Conservation (phyloP, 148 eudicot genomes). For the Silene uniflora region DNA sequence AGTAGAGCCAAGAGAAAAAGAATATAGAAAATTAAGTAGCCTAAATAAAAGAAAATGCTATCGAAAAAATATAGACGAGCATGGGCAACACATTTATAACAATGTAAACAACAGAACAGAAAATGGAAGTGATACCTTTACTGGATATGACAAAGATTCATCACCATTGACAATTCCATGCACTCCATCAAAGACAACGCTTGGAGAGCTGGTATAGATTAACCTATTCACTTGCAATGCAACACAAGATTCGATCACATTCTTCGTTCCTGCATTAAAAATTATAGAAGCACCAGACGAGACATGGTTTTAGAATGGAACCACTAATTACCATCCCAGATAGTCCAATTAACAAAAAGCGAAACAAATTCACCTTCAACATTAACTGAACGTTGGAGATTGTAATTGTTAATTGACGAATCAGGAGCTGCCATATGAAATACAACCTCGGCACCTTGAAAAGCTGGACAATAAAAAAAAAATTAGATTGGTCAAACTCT, state of each 20-base stretch:
- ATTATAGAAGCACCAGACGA: neutral
- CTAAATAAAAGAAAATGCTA: no score
- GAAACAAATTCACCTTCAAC: slow-evolving; percentile 54
- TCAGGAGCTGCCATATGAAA: slow-evolving; percentile 99
- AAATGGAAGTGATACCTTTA: slow-evolving; percentile 48
- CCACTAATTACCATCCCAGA: neutral
- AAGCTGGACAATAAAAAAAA: slow-evolving; percentile 49
- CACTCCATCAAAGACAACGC: slow-evolving; percentile 93
- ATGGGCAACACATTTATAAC: neutral
- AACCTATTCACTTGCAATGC: slow-evolving; percentile 80
- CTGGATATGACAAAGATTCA: slow-evolving; percentile 84
- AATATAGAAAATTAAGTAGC: no score
- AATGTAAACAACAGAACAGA: no score
- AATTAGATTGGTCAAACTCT: neutral
- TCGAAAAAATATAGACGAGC: neutral
- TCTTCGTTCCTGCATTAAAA: slow-evolving; percentile 56
- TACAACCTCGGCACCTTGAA: slow-evolving; percentile 86
- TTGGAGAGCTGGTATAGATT: slow-evolving; percentile 90
- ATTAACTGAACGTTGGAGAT: slow-evolving; percentile 80
- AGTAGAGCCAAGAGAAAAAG: no score
- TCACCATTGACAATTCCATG: slow-evolving; percentile 70
- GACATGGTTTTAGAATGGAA: neutral
- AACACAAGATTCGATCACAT: slow-evolving; percentile 82
- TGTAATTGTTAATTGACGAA: slow-evolving; percentile 82
- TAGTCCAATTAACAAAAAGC: neutral